Percentiles rank a stretch among this genome's conserved stretches.
phyloP scores from a whole-genome alignment of 176 grass and related monocot species.

The Oryza glumipatula region DNA sequence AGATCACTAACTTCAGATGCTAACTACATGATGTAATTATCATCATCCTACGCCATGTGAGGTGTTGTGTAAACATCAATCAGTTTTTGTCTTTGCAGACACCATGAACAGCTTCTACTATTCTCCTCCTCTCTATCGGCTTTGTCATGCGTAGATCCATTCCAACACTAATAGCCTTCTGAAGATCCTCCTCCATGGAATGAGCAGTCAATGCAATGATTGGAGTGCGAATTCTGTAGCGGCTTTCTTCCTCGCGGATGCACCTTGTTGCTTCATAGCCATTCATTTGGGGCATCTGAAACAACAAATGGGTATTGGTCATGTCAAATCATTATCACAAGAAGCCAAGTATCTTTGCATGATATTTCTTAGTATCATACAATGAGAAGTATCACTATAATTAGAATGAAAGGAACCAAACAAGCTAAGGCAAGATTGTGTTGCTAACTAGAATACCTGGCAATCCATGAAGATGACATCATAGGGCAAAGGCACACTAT shows the following conservation, averaged over 20 bases:
- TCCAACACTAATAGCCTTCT: conserved; percentile 40
- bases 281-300: conserved; percentile 79
- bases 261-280: conserved; percentile 73
- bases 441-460: conserved; percentile 39
- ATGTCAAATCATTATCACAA: not conserved
- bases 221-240: conserved; percentile 41
- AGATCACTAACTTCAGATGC: not conserved
- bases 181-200: conserved; percentile 40
- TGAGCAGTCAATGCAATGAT: conserved; percentile 80
- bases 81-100: conserved; percentile 8
- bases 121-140: conserved; percentile 36
- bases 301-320: not conserved
- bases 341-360: not conserved
- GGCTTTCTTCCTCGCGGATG: conserved; percentile 69
- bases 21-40: conserved; percentile 11
- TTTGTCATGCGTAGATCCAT: conserved; percentile 75
- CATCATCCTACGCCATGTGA: not conserved
- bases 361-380: no score
- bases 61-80: not conserved
- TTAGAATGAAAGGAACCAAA: no score
- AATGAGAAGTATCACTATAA: no score
- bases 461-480: conserved; percentile 79
- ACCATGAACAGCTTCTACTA: conserved; percentile 40
- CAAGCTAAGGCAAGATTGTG: no score
- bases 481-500: conserved; percentile 32